Conservation (phyloP, 2,329 filamentous ascomycete genomes). For the Claviceps sp. region DNA sequence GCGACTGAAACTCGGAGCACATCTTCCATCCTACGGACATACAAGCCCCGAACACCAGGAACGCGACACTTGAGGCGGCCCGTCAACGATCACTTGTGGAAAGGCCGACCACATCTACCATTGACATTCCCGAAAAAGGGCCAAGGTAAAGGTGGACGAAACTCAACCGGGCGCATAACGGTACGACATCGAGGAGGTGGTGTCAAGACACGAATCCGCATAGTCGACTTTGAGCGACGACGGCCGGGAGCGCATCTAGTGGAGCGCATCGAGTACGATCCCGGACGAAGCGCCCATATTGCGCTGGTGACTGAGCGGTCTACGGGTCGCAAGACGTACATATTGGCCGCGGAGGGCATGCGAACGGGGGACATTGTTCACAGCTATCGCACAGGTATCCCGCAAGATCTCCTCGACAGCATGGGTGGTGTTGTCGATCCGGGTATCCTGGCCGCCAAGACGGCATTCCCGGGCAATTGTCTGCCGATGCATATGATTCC, state of each 20-base stretch:
- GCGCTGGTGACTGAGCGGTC: conserved; percentile 67
- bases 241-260: conserved; percentile 73
- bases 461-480: conserved; percentile 88
- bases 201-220: conserved; percentile 80
- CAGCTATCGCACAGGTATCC: conserved; percentile 84
- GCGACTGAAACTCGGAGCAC: conserved; percentile 12
- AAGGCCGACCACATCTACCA: conserved; percentile 68
- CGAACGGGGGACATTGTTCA: conserved; percentile 82
- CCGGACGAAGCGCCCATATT: conserved; percentile 84
- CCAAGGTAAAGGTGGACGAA: conserved; percentile 83
- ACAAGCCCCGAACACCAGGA: conserved; percentile 88
- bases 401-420: conserved; percentile 68
- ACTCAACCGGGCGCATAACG: conserved; percentile 73
- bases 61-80: conserved; percentile 81
- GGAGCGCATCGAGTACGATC: conserved; percentile 92
- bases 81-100: conserved; percentile 95
- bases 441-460: conserved; percentile 89
- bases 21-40: conserved; percentile 55
- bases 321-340: conserved; percentile 71
- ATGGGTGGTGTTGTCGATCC: conserved; percentile 93
- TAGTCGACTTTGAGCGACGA: conserved; percentile 74
- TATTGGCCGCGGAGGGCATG: conserved; percentile 90
- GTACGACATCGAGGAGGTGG: conserved; percentile 89
- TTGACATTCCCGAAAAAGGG: conserved; percentile 90
- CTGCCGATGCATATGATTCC: conserved; percentile 92